These are phyloP conservation scores for Fibroporia radiculosa DNA, from an alignment of 768 basidiomycete genomes.

Conservation along the genomic window DNA sequence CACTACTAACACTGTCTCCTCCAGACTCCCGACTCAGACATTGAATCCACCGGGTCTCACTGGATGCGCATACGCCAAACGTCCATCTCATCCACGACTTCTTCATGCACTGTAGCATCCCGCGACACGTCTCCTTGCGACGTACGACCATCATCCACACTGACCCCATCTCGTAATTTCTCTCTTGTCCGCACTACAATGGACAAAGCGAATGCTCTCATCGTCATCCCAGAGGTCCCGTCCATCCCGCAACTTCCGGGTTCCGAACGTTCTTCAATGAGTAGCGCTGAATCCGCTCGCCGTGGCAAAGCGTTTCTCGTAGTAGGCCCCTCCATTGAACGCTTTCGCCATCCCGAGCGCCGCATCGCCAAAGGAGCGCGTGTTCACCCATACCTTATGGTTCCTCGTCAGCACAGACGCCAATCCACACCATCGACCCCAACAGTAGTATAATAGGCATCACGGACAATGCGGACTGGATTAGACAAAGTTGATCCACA, in stretches of 20 bases:
- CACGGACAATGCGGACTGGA: neutral
- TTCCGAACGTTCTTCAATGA: neutral
- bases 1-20: neutral
- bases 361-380: constrained; percentile 39
- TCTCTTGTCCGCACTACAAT: constrained; percentile 41
- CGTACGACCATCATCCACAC: neutral
- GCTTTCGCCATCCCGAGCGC: constrained; percentile 35
- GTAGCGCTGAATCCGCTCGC: neutral
- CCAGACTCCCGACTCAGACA: neutral
- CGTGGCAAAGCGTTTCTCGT: constrained; percentile 32
- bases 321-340: constrained; percentile 40
- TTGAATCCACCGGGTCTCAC: neutral
- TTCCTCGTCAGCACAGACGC: constrained; percentile 9
- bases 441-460: neutral
- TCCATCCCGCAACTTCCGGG: constrained; percentile 10
- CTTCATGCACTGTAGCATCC: constrained; percentile 32
- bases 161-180: constrained; percentile 18
- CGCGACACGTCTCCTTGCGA: constrained; percentile 18
- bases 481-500: neutral
- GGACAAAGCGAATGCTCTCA: constrained; percentile 44
- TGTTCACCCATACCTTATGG: constrained; percentile 50
- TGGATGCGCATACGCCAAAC: constrained; percentile 12
- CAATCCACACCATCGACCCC: neutral
- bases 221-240: constrained; percentile 22
- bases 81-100: constrained; percentile 32